Base-by-base conservation (phyloP, 2,329 filamentous ascomycete species). In the Penicillium sp. region DNA sequence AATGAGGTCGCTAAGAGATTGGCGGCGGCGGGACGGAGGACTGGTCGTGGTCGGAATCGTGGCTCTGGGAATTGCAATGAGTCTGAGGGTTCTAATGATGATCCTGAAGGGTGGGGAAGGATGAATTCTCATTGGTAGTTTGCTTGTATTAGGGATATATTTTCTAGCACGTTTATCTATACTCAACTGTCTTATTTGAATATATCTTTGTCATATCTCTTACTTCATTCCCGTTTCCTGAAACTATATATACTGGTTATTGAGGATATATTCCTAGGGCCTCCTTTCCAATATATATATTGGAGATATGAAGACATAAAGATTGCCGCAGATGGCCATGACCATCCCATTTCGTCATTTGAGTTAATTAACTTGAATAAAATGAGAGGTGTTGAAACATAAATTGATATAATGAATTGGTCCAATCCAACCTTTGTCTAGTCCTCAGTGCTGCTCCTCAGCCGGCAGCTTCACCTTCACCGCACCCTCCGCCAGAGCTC, bases 1-100 rank as follows among this genome's bases (percentile, higher is more conserved):
- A 87, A 86, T 65, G 84, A 86, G 69, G 82, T 87, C 21, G 82
- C 83, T 9, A 82, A 80, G 63, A 68, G 83, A 23, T 62, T 83
- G 61, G 78, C 75, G 2, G 35, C 61, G 7, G 31, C 37, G 17
- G 27, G 40, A 33, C 53, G 46, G 27, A 12, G 12, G 4, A 29
- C 43, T 4, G 43, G 23, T 21, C 40, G 33, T 10, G 29, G 23
- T 15, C 17, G 35, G 9, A 2, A 7, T 31, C 6, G 17, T 47
- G 27, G n/a, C 45, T 21, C 13, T 17, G 19, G 3, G 23, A 9
- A 25, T 21, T 3, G 29, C 5, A 5, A 27, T 12, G 13, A 43
- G 17, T 12, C 13, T n/a, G 0, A 4, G 4, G 15, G 10, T 25
- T 17, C 13, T 33, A 15, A 23, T 9, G 37, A 40, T 35, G 45